Base-by-base conservation (phyloP, 768 basidiomycete genomes). In the Gelatoporia subvermispora region DNA sequence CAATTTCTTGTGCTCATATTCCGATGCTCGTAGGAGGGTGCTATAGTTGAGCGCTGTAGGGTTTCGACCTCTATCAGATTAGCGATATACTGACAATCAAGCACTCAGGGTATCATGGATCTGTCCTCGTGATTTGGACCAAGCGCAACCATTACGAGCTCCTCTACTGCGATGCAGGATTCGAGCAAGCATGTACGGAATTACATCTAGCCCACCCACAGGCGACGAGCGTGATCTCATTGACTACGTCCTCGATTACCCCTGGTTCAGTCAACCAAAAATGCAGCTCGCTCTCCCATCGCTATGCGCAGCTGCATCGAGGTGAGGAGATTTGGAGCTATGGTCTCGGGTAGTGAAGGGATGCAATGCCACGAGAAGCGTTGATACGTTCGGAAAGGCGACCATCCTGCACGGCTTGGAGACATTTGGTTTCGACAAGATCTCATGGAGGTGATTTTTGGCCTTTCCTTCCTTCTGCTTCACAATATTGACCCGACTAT, bases 71-170 rank as follows among this genome's bases (percentile, higher is more conserved):
- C 24, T 31, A 7, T 31, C 28, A 31, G 13, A 13, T 13, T 31
- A 13, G 13, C 28, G 24, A 20, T 25, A 10, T 43, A 20, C 10
- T 15, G 15, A 16, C 28, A 31, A 31, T 31, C n/a, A n/a, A n/a
- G n/a, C 13, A 31, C 24, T 15, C 42, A 63, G 64, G 54, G 43
- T 64, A 62, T 43, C 59, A 55, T 18, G 57, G 59, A 5, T 55
- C 56, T 1, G 56, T 61, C 8, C 52, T 62, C 1, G 56, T 65
- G 34, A 55, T 62, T 35, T 63, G 59, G 62, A 60, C 60, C 7
- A 28, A 48, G 2, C 54, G 44, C 23, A 43, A 37, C 8, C 24
- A 59, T 40, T 35, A 35, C 23, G 49, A 45, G 11, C 45, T 59
- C 16, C 35, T 39, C 3, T 37, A 47, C 10, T 50, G 47, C 17